Evolutionary conservation across 164 flowering plant genomes (phyloP), one percentile per base, ranked within the genome.

Genomic region (Akebia trifoliata): DNA sequence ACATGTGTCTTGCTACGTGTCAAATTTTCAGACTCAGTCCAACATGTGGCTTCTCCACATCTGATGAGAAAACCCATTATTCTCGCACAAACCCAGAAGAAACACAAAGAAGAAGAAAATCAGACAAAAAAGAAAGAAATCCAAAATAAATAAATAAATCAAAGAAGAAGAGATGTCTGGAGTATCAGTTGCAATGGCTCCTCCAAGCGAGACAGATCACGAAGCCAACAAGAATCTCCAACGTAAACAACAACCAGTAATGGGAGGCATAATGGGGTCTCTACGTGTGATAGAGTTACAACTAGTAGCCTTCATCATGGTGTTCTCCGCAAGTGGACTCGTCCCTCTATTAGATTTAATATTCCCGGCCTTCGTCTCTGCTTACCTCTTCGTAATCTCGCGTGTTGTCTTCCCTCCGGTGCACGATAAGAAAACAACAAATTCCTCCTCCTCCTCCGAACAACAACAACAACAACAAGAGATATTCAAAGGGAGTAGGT

Each of bases 221-320:
- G 45, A 31, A 42, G 31, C 0, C 49, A 44, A 4, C 52, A 54
- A 20, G 28, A 42, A 9, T 15, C 70, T 34, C 17, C 70, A 60
- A 22, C 71, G 63, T 26, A 71, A 69, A 39, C 42, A 42, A 4
- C 66, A 64, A 11, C 4, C 70, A 0, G 63, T 44, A 29, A 48
- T 59, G 6, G 81, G 81, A 0, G 82, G 86, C 1, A 63, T 86
- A 15, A 86, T 93, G 95, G 92, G 97, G 0, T 89, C 98, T 0
- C 74, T 93, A 22, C 85, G 94, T 0, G 84, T 89, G 0, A 87
- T 89, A 22, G 98, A 93, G 34, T 84, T 93, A 12, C 98, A 93
- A 59, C 77, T 93, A 8, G 97, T 93, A 8, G 97, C 94, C 12
- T 93, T 93, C 82, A 87, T 93, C 12, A 82, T 89, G 90, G 97